Percentiles rank a stretch among this genome's conserved stretches.
Evolutionary conservation across 2,329 filamentous ascomycete genomes (phyloP).

Genomic region (Hypoxylon sp.): DNA sequence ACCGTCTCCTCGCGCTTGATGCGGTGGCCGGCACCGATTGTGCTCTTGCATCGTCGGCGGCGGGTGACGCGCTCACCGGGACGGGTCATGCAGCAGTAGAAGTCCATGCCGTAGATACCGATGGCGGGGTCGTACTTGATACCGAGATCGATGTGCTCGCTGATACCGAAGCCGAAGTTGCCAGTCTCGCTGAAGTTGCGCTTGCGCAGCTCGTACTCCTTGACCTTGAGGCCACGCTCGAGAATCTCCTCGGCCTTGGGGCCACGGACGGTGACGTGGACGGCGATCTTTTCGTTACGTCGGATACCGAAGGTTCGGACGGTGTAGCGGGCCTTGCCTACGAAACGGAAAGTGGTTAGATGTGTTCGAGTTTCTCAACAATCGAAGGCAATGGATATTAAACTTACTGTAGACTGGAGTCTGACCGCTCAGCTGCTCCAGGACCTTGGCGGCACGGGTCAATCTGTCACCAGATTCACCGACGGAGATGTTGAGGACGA

Average conservation of each 20-base stretch:
- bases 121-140: constrained; percentile 99
- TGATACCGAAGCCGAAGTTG: constrained; percentile 99
- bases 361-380: constrained; percentile 23
- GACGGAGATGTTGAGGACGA: constrained; percentile 85
- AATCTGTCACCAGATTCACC: constrained; percentile 99
- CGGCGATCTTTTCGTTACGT: constrained; percentile 99
- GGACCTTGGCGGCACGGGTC: constrained; percentile 99
- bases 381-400: neutral
- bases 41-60: constrained; percentile 88
- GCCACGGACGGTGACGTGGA: constrained; percentile 99
- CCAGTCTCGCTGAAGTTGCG: constrained; percentile 99
- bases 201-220: constrained; percentile 99
- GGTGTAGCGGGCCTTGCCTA: constrained; percentile 99
- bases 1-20: constrained; percentile 95
- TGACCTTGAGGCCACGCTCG: constrained; percentile 99
- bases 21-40: constrained; percentile 86
- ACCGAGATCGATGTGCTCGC: constrained; percentile 99
- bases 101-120: constrained; percentile 99
- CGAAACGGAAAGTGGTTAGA: constrained; percentile 30
- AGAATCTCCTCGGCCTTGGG: constrained; percentile 99
- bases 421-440: constrained; percentile 99
- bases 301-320: constrained; percentile 99
- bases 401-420: constrained; percentile 97
- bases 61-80: constrained; percentile 97
- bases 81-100: constrained; percentile 99